phyloP scores from a whole-genome alignment of 208 protist genomes.

The Phytomonas sp. region DNA sequence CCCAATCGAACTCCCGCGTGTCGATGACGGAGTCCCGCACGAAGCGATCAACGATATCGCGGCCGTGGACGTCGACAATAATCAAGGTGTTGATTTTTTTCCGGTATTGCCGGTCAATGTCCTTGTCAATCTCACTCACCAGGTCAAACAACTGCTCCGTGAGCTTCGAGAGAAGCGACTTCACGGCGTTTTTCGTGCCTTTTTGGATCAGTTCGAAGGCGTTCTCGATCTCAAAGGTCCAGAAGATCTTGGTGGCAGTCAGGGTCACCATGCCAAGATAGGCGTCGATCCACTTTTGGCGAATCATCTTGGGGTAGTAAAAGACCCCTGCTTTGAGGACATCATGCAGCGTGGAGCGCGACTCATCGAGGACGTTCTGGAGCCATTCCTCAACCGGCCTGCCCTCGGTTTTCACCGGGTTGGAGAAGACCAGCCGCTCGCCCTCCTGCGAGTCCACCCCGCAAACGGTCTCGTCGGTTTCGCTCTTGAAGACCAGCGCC shows the following conservation, averaged over 20 bases:
- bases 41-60: slow-evolving; percentile 98
- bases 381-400: slow-evolving; percentile 97
- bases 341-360: slow-evolving; percentile 87
- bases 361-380: slow-evolving; percentile 93
- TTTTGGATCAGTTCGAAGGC: slow-evolving; percentile 89
- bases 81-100: slow-evolving; percentile 99
- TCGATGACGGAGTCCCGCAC: slow-evolving; percentile 97
- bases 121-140: slow-evolving; percentile 92
- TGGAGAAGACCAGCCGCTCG: slow-evolving; percentile 91
- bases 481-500: slow-evolving; percentile 91
- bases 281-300: slow-evolving; percentile 93
- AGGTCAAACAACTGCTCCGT: slow-evolving; percentile 93
- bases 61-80: slow-evolving; percentile 99
- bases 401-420: slow-evolving; percentile 81
- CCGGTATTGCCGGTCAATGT: slow-evolving; percentile 88
- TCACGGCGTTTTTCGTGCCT: slow-evolving; percentile 96
- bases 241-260: slow-evolving; percentile 97
- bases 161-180: slow-evolving; percentile 89
- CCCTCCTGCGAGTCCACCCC: slow-evolving; percentile 96
- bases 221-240: slow-evolving; percentile 98
- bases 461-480: slow-evolving; percentile 84
- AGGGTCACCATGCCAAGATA: slow-evolving; percentile 95
- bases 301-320: slow-evolving; percentile 92
- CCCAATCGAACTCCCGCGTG: slow-evolving; percentile 98
- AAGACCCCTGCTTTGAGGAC: slow-evolving; percentile 97